Evolutionary conservation across 2,329 filamentous ascomycete genomes (phyloP), one percentile per base, ranked within the genome.

Genomic region (Fusarium sp.): DNA sequence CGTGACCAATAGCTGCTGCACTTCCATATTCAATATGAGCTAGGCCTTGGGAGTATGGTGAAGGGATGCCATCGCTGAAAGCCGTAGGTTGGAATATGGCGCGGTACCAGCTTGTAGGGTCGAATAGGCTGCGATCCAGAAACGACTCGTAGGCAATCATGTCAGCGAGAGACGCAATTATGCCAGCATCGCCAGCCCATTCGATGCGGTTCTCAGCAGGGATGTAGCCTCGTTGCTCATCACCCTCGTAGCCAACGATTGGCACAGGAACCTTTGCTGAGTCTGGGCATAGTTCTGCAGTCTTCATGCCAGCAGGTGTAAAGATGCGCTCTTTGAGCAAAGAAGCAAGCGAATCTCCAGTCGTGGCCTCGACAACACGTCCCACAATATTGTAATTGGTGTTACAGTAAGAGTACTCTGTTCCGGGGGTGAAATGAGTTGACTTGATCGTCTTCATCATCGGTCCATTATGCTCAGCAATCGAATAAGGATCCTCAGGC

Each of bases 341-440:
- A 5, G 50, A 52, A 14, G 41, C 50, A 5, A 67, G 60, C 1
- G 65, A 60, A 20, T 68, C 52, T 8, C 45, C 52, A 3, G 59
- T 67, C 1, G 50, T 57, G 14, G 54, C 55, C 6, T 67, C 65
- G 10, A 67, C 17, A 6, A 68, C 48, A 5, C 65, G 58, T 3
- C 52, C 65, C 24, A 67, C 41, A 2, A 67, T 65, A 24, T 68
- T 67, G 40, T 54, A 67, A n/a, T 67, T 67, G 22, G 65, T 67
- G 20, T 67, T 67, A 11, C 48, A 65, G 48, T 67, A 68, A 30
- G 64, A 68, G 32, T 65, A 67, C 48, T 67, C 65, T 10, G n/a
- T 51, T 3, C 65, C 65, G 0, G 65, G 65, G 17, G 57, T 43
- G 24, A 68, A 67, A 24, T 67, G 65, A 17, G 43, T 47, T 5